Conservation (phyloP, 2,329 filamentous ascomycete species). For the Clonostachys byssicola region DNA sequence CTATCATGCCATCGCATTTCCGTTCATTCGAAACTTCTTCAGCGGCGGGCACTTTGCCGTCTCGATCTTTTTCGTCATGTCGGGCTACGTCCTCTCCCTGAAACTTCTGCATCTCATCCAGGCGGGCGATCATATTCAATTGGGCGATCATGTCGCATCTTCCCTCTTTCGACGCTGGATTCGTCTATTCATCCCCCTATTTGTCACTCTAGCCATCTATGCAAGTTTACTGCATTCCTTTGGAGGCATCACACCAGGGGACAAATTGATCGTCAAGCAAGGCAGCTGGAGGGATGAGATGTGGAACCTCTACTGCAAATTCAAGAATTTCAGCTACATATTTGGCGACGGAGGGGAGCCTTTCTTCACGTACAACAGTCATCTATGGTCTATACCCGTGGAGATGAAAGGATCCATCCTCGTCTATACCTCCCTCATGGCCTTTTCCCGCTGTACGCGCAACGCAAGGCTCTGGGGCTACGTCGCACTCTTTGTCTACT, state of each 20-base stretch:
- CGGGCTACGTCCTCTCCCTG: constrained; percentile 51
- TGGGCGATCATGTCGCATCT: constrained; percentile 39
- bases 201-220: constrained; percentile 44
- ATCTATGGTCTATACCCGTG: constrained; percentile 60
- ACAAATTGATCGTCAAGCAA: constrained; percentile 30
- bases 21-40: constrained; percentile 55
- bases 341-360: constrained; percentile 53
- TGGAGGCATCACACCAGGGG: constrained; percentile 11
- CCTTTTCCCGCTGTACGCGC: constrained; percentile 50
- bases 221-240: constrained; percentile 46
- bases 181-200: constrained; percentile 43
- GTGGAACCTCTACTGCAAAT: constrained; percentile 45
- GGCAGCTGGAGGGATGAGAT: constrained; percentile 41
- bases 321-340: constrained; percentile 67
- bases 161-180: constrained; percentile 45
- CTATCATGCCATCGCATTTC: constrained; percentile 47
- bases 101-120: constrained; percentile 43
- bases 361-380: constrained; percentile 48
- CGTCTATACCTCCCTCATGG: constrained; percentile 52
- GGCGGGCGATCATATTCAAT: constrained; percentile 28
- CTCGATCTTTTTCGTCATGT: constrained; percentile 52
- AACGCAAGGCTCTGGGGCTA: constrained; percentile 52
- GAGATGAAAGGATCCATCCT: constrained; percentile 62
- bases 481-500: constrained; percentile 54
- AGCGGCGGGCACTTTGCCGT: constrained; percentile 59